Conservation (phyloP, 257 asterid species). For the Solanum chiquidenum region DNA sequence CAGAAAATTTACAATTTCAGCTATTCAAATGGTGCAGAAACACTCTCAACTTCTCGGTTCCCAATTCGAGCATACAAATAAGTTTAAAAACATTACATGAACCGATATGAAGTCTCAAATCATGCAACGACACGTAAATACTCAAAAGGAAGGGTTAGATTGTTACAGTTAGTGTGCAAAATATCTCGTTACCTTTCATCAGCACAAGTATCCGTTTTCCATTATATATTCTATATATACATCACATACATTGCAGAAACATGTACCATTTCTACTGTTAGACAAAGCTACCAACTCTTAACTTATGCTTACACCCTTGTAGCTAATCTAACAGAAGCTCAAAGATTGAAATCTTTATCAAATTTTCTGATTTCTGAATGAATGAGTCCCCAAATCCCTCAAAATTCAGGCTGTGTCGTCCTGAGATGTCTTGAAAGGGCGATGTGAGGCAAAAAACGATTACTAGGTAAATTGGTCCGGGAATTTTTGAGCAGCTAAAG, state of each 20-base stretch:
- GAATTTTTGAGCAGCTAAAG: not conserved
- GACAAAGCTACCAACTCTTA: not conserved
- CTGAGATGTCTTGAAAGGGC: not conserved
- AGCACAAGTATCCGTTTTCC: not conserved
- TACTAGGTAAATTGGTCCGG: not conserved
- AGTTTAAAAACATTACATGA: not conserved
- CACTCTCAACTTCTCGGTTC: rapidly evolving
- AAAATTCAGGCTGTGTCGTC: not conserved
- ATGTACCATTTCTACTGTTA: not conserved
- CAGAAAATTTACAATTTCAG: not conserved
- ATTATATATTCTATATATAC: not conserved
- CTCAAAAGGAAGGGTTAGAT: not conserved
- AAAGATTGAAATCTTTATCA: not conserved
- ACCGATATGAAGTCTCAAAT: not conserved
- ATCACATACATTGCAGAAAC: not conserved
- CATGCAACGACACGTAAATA: not conserved
- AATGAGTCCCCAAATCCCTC: not conserved
- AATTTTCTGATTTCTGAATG: not conserved
- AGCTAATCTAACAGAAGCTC: not conserved
- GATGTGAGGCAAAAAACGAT: not conserved
- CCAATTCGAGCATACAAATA: not conserved
- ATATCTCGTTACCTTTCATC: not conserved
- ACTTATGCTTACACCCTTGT: not conserved
- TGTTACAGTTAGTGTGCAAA: not conserved
- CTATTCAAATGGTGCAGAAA: not conserved